Evolutionary conservation across 1,139 yeast genomes (phyloP), one percentile per base, ranked within the genome.

Genomic region (Taphrina wiesneri): DNA sequence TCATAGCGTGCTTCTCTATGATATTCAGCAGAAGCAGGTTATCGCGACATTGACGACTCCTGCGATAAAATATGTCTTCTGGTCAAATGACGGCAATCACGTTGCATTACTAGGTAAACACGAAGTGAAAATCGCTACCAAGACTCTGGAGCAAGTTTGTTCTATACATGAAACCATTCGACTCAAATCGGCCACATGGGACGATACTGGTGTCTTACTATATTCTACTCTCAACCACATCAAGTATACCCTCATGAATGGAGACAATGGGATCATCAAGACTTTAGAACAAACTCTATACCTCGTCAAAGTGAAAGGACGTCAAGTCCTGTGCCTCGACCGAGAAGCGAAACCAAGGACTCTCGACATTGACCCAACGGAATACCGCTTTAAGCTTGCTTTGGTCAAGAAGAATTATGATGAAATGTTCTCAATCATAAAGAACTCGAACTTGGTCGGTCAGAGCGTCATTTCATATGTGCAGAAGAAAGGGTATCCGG

Each of bases 101-200:
- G 83, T 92, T 71, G 99, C 99, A 1, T 81, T 95, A 68, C 82
- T 92, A 75, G 86, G 96, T 30, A 95, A 93, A 76, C 99, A 95
- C 78, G 88, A 96, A 32, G 89, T 95, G 72, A 88, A 96, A 9
- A 86, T 93, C 73, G 96, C 90, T 36, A 87, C 85, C 73, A 88
- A 85, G 76, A 86, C 86, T 71, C 82, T 93, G 73, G 91, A 90
- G 75, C 79, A 86, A 70, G 82, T 91, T 52, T 87, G 93, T 64
- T 86, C 96, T 3, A 83, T 92, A 84, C 98, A 92, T 75, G 99
- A 95, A 79, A 93, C 99, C 3, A 93, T 95, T 72, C 84, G 99
- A 77, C 90, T 95, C 74, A 95, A 95, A 81, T 87, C 96, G 79
- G 98, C 97, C 59, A 91, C 96, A 13, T 95, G 98, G 98, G 99